phyloP scores from a whole-genome alignment of 2,329 filamentous ascomycete species.

The Neocucurbitaria cava region DNA sequence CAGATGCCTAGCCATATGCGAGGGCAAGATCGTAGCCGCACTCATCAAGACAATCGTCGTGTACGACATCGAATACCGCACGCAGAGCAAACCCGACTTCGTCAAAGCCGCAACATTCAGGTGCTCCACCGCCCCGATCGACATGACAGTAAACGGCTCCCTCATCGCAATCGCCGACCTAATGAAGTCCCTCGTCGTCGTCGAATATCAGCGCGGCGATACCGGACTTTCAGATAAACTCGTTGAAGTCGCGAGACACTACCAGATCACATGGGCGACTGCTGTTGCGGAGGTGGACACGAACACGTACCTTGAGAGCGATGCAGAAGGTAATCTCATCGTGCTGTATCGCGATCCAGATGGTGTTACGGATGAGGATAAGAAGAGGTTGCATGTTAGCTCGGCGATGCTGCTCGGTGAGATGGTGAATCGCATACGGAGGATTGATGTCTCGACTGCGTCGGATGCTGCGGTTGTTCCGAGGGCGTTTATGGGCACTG shows the following conservation, averaged over 20 bases:
- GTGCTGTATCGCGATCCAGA: slow-evolving; percentile 76
- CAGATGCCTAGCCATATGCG: slow-evolving; percentile 75
- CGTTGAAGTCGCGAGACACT: slow-evolving; percentile 78
- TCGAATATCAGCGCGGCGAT: slow-evolving; percentile 71
- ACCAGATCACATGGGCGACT: slow-evolving; percentile 82
- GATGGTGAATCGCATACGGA: slow-evolving; percentile 87
- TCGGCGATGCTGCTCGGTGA: slow-evolving; percentile 88
- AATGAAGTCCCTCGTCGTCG: slow-evolving; percentile 87
- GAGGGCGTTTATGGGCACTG: slow-evolving; percentile 86
- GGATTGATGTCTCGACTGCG: slow-evolving; percentile 71
- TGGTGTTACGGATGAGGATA: slow-evolving; percentile 78
- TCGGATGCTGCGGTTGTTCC: slow-evolving; percentile 75
- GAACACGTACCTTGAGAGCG: slow-evolving; percentile 80
- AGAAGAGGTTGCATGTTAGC: slow-evolving; percentile 71
- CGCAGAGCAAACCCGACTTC: slow-evolving; percentile 63
- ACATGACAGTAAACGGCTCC: slow-evolving; percentile 75
- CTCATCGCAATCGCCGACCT: slow-evolving; percentile 86
- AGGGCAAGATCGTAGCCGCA: slow-evolving; percentile 79
- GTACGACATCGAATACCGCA: slow-evolving; percentile 63
- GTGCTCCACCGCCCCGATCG: slow-evolving; percentile 82
- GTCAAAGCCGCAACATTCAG: slow-evolving; percentile 78
- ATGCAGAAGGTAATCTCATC: slow-evolving; percentile 86
- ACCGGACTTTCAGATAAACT: slow-evolving; percentile 68
- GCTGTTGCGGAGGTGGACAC: slow-evolving; percentile 75
- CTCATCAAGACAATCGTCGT: slow-evolving; percentile 84